phyloP scores from a whole-genome alignment of 2,329 filamentous ascomycete genomes.

The Neopestalotiopsis sp. region DNA sequence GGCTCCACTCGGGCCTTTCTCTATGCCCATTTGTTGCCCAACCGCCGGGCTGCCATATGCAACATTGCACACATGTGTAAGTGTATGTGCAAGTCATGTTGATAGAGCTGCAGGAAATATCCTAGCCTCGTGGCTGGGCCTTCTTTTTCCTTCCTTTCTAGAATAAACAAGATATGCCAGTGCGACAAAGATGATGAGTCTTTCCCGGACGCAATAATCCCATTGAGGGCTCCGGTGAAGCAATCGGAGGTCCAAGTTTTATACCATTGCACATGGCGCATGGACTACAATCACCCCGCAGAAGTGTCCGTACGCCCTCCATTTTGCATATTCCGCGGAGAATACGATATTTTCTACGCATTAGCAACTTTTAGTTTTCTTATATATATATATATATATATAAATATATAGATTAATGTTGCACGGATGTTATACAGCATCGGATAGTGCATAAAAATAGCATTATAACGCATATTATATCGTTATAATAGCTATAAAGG shows the following conservation, averaged over 20 bases:
- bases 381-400: no score
- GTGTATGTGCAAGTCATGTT: neutral
- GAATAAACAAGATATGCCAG: neutral
- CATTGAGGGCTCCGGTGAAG: neutral
- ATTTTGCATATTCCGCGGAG: no score
- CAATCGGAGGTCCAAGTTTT: neutral
- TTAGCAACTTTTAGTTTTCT: no score
- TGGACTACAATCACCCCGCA: no score
- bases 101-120: neutral
- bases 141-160: neutral
- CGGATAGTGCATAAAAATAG: no score
- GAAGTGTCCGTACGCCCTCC: no score
- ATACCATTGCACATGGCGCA: neutral
- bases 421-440: no score
- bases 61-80: no score
- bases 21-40: neutral
- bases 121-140: neutral
- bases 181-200: neutral
- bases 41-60: neutral
- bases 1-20: neutral
- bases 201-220: neutral
- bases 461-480: no score
- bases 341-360: no score
- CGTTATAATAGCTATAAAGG: no score
- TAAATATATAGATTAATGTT: no score